These are phyloP conservation scores for Aureobasidium zeae DNA, from an alignment of 2,329 filamentous ascomycete genomes.

Conservation along the genomic window DNA sequence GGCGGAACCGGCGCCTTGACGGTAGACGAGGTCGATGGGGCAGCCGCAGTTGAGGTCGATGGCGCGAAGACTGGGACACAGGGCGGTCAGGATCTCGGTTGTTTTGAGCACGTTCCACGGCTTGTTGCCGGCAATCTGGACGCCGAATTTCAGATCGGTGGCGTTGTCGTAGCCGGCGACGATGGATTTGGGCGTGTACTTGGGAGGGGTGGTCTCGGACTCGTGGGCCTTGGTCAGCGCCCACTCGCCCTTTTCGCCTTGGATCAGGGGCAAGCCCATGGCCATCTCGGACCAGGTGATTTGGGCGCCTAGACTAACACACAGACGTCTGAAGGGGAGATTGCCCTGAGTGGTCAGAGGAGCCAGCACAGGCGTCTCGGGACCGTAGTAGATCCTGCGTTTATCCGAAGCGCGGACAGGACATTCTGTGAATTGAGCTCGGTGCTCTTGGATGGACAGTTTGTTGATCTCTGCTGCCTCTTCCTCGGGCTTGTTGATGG, in stretches of 20 bases:
- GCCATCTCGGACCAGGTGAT: constrained; percentile 99
- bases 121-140: constrained; percentile 85
- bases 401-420: constrained; percentile 90
- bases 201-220: constrained; percentile 66
- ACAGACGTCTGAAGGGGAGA: constrained; percentile 83
- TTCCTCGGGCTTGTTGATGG: constrained; percentile 21
- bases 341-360: constrained; percentile 96
- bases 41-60: constrained; percentile 97
- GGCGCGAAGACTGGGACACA: constrained; percentile 74
- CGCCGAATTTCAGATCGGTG: constrained; percentile 79
- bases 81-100: constrained; percentile 66
- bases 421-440: constrained; percentile 74
- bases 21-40: constrained; percentile 88
- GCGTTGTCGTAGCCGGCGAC: constrained; percentile 72
- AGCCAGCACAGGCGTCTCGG: constrained; percentile 86
- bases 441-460: constrained; percentile 53
- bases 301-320: constrained; percentile 79
- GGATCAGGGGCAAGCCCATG: constrained; percentile 77
- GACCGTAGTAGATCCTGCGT: constrained; percentile 82
- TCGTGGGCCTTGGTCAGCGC: constrained; percentile 87
- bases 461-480: constrained; percentile 30
- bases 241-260: constrained; percentile 89
- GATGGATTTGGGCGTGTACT: constrained; percentile 50
- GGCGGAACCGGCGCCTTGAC: constrained; percentile 79
- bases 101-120: constrained; percentile 85